A percentile compares a stretch with the other conserved stretches of the same genome.
phyloP scores from a whole-genome alignment of 768 basidiomycete genomes.

The Amanita rubescens region DNA sequence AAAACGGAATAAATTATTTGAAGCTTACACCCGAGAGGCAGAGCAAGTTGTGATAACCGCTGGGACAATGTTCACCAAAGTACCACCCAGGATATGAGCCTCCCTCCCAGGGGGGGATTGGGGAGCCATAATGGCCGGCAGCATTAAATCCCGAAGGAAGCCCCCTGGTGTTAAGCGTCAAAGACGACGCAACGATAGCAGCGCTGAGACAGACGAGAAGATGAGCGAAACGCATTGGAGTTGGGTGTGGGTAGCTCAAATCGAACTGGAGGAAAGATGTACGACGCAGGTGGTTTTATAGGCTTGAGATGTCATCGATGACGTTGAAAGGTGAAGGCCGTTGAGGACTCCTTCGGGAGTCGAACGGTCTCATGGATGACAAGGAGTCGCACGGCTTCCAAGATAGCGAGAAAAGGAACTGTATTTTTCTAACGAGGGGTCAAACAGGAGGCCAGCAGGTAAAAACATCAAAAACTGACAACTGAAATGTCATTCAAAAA shows the following conservation, averaged over 20 bases:
- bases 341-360: neutral
- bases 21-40: slow-evolving; percentile 11
- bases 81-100: slow-evolving; percentile 31
- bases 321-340: neutral
- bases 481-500: too few species aligned
- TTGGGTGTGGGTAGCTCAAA: neutral
- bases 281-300: too few species aligned
- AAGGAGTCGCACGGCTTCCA: too few species aligned
- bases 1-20: neutral
- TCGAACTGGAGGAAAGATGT: neutral
- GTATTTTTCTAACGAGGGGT: too few species aligned
- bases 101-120: slow-evolving; percentile 24
- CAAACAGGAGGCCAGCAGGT: neutral
- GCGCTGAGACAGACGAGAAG: neutral
- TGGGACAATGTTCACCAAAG: slow-evolving; percentile 24
- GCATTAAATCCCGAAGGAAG: slow-evolving; percentile 9
- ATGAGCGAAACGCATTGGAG: neutral
- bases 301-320: neutral
- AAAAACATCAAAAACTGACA: neutral
- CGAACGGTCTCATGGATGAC: neutral
- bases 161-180: neutral
- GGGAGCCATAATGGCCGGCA: slow-evolving; percentile 26
- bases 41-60: slow-evolving; percentile 15
- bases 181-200: neutral
- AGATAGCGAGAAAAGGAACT: too few species aligned